These are phyloP conservation scores for Boletus reticulatus DNA, from an alignment of 768 basidiomycete genomes.

Conservation along the genomic window DNA sequence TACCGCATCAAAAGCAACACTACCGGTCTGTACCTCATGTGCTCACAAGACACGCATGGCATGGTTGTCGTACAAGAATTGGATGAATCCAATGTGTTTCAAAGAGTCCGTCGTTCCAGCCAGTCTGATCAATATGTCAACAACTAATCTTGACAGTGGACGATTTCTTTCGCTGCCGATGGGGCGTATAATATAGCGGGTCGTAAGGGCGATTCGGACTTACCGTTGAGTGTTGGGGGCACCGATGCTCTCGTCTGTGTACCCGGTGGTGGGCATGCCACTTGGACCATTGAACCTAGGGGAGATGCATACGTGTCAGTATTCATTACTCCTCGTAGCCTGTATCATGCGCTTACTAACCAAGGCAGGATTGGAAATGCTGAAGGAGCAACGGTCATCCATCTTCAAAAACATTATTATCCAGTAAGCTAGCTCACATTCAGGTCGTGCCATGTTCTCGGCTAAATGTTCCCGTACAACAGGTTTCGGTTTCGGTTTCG, in stretches of 20 bases:
- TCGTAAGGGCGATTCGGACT: neutral
- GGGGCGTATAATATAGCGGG: neutral
- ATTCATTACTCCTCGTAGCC: neutral
- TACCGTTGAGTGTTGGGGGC: neutral
- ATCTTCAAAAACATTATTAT: neutral
- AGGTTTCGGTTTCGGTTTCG: neutral
- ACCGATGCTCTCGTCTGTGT: neutral
- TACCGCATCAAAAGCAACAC: conserved; percentile 1
- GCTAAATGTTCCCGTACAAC: neutral
- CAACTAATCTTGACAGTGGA: neutral
- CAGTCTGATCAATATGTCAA: neutral
- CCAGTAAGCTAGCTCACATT: neutral
- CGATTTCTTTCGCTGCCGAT: neutral
- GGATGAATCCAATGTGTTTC: neutral
- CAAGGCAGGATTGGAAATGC: conserved; percentile 1
- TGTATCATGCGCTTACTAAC: neutral
- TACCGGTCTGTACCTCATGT: neutral
- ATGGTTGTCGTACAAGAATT: neutral
- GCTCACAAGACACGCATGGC: neutral
- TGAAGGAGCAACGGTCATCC: neutral
- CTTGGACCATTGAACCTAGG: neutral
- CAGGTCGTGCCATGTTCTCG: too few species aligned
- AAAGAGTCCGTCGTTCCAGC: neutral
- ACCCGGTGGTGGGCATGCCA: neutral
- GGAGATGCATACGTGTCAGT: neutral